A percentile compares a stretch with the other conserved stretches of the same genome.
Conservation (phyloP, 176 grass and related monocot species). For the Oryza meyeriana region DNA sequence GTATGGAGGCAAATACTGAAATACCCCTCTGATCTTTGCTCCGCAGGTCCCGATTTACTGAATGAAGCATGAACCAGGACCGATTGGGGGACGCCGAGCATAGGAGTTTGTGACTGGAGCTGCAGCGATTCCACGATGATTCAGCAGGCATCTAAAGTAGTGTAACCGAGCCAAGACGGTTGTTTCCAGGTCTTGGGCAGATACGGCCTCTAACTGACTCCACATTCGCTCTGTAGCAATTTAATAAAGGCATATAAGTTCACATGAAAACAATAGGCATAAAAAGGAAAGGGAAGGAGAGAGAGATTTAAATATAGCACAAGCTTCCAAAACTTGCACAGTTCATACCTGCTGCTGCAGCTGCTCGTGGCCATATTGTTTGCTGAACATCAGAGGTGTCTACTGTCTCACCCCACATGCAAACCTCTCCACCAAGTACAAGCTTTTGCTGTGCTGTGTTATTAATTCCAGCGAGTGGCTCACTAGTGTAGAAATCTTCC, state of each 20-base stretch:
- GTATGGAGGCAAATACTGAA: conserved; percentile 5
- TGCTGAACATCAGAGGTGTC: conserved; percentile 87
- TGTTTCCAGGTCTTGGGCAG: conserved; percentile 57
- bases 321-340: not conserved
- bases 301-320: not conserved
- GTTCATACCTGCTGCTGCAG: conserved; percentile 73
- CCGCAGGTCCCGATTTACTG: conserved; percentile 34
- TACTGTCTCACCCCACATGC: conserved; percentile 89
- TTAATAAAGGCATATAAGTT: not conserved
- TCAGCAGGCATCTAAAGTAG: conserved; percentile 83
- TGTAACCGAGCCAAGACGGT: conserved; percentile 64
- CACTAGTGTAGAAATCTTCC: conserved; percentile 73
- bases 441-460: conserved; percentile 64
- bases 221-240: conserved; percentile 70
- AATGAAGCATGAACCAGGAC: conserved; percentile 73
- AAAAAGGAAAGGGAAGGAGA: not conserved
- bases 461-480: conserved; percentile 75
- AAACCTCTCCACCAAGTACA: conserved; percentile 88
- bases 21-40: conserved; percentile 1
- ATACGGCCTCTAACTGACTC: conserved; percentile 71
- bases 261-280: not conserved
- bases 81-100: conserved; percentile 56
- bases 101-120: conserved; percentile 76
- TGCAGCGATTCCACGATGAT: conserved; percentile 75
- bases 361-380: conserved; percentile 94